Percentiles rank a stretch among this genome's conserved stretches.
These are phyloP conservation scores for Citropsis articulata DNA, from an alignment of 345 rosid genomes.

Conservation along the genomic window DNA sequence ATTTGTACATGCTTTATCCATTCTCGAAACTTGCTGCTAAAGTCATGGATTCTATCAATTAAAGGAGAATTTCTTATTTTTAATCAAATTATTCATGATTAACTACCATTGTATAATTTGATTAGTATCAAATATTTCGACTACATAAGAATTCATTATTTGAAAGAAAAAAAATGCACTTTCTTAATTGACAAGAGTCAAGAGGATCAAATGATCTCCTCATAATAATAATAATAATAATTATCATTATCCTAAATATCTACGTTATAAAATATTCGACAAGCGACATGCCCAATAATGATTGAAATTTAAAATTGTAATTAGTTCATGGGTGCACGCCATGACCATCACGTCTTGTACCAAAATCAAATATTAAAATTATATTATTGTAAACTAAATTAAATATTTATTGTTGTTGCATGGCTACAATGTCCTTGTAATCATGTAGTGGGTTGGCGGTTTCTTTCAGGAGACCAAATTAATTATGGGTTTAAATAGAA, in stretches of 20 bases:
- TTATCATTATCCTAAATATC: background rate
- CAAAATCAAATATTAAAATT: background rate
- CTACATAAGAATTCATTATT: background rate
- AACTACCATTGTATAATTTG: too few species aligned
- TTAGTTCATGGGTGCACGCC: background rate
- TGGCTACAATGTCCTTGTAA: background rate
- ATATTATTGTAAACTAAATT: background rate
- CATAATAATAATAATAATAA: too few species aligned
- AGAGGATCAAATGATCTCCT: too few species aligned
- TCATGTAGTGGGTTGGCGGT: background rate
- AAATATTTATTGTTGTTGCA: background rate
- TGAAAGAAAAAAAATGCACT: background rate
- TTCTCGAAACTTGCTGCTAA: background rate
- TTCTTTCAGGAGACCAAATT: background rate
- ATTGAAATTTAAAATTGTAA: background rate
- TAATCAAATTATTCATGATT: too few species aligned
- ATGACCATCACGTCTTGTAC: background rate
- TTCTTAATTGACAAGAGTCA: background rate
- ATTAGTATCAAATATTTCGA: background rate
- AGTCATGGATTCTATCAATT: background rate
- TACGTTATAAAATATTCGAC: too few species aligned
- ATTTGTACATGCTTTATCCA: background rate
- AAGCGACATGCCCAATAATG: background rate
- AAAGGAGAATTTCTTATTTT: background rate
- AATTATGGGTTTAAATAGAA: background rate